These are phyloP conservation scores for Inga leiocalycina DNA, from an alignment of 306 rosid species.

Conservation along the genomic window DNA sequence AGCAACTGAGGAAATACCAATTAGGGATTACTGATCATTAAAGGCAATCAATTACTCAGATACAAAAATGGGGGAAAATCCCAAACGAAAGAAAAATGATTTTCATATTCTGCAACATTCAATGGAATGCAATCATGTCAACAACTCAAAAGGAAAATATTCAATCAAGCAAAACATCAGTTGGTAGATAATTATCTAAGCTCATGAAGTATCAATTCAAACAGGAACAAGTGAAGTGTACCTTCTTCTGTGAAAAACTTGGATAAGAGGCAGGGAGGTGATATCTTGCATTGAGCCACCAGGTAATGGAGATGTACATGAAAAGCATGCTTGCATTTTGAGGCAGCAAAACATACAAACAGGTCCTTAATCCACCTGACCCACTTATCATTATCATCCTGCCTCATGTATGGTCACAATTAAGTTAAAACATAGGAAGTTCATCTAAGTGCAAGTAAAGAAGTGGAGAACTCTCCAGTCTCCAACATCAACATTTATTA, in stretches of 20 bases:
- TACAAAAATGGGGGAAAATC: not conserved
- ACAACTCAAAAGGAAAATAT: not conserved
- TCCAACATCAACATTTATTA: constrained; percentile 14
- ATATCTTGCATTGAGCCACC: constrained; percentile 57
- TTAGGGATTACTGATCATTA: not conserved
- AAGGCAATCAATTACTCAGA: not conserved
- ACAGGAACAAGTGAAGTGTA: constrained; percentile 38
- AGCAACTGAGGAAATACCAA: not conserved
- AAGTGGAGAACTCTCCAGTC: constrained; percentile 22
- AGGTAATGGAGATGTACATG: constrained; percentile 70
- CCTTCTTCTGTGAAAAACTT: constrained; percentile 84
- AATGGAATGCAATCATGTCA: not conserved
- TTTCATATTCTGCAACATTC: not conserved
- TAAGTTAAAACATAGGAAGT: constrained; percentile 8
- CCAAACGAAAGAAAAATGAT: not conserved
- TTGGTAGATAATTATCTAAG: constrained; percentile 9
- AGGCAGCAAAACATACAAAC: constrained; percentile 71
- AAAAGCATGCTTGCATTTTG: constrained; percentile 63
- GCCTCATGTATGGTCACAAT: constrained; percentile 41
- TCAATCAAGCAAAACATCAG: not conserved
- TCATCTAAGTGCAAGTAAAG: not conserved
- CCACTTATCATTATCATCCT: constrained; percentile 72
- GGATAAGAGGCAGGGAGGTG: constrained; percentile 63
- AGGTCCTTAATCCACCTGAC: constrained; percentile 59
- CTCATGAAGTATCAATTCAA: constrained; percentile 6